These are phyloP conservation scores for Pseudoneurospora amorphoporcata DNA, from an alignment of 495 filamentous ascomycete genomes.

Conservation along the genomic window DNA sequence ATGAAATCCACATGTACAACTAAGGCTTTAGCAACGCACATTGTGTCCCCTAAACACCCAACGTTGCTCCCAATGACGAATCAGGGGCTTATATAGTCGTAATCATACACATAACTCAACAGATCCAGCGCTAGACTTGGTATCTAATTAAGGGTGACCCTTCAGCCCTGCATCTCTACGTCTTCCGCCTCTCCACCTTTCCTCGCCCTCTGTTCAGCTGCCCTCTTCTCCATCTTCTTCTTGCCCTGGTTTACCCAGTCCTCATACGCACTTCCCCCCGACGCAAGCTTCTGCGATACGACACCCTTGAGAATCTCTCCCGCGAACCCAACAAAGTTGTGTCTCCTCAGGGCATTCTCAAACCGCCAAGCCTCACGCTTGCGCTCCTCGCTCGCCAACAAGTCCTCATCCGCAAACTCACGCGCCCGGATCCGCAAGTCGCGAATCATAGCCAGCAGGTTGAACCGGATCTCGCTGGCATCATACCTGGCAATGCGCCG, in stretches of 20 bases:
- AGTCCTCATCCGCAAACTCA: conserved; percentile 75
- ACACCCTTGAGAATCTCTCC: conserved; percentile 86
- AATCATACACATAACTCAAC: not conserved
- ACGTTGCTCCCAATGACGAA: not conserved
- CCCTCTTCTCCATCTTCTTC: conserved; percentile 56
- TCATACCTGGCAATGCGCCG: conserved; percentile 79
- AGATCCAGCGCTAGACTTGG: not conserved
- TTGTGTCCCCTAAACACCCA: not conserved
- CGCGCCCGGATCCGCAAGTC: conserved; percentile 66
- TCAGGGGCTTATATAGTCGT: not conserved
- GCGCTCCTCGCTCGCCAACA: conserved; percentile 66
- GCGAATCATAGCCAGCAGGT: conserved; percentile 82
- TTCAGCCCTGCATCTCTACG: conserved; percentile 35
- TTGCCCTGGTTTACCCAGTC: conserved; percentile 74
- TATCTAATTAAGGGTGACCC: not conserved
- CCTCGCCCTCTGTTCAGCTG: conserved; percentile 37
- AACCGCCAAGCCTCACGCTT: conserved; percentile 84
- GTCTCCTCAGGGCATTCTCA: conserved; percentile 87
- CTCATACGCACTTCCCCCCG: conserved; percentile 54
- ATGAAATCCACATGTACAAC: not conserved
- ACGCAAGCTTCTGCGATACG: conserved; percentile 54
- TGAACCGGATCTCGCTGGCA: conserved; percentile 81
- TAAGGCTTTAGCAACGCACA: not conserved
- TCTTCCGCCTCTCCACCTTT: conserved; percentile 28
- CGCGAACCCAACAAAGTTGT: conserved; percentile 95